Evolutionary conservation across 805 yeast species (phyloP), one percentile per base, ranked within the genome.

Genomic region (Lipomyces chichibuensis): DNA sequence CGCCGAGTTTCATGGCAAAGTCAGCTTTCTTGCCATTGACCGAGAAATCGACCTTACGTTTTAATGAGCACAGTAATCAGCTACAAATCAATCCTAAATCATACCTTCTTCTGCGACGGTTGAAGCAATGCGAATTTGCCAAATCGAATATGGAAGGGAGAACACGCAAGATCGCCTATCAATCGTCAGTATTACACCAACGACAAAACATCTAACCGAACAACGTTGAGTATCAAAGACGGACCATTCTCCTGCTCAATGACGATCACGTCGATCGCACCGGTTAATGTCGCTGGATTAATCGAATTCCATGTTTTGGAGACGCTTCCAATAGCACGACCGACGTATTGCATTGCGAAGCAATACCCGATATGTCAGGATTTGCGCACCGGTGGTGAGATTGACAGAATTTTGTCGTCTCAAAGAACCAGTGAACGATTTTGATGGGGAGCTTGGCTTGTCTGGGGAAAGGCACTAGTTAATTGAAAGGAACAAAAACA

Each of bases 291-390:
- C 1, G 98, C 92, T 2, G 99, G 99, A 75, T 95, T 95, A 72
- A 95, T 87, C 33, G 98, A 91, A 71, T 92, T 92, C 98, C 98
- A 94, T 60, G 97, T 95, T 77, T 92, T 92, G 65, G 97, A 93
- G 7, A 95, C 97, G 49, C 96, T 89, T 39, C 92, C 98, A 67
- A 96, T 88, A 23, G 97, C 98, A 75, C 96, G 85, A 20, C 97
- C 98, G 71, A 94, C 95, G 87, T 92, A 94, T 79, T 94, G 98
- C 98, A 94, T 94, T 53, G 33, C 64, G 64, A 23, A 32, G 51
- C 25, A 43, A 43, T 43, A 43, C n/a, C 14, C 49, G 25, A 6
- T 43, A 43, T 7, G 49, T 7, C 49, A 52, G 56, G 27, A 52
- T n/a, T 6, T 52, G n/a, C 17, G 17, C 32, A 25, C 56, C n/a